Conservation (phyloP, 2,329 filamentous ascomycete genomes). For the Hypoxylon sp. region DNA sequence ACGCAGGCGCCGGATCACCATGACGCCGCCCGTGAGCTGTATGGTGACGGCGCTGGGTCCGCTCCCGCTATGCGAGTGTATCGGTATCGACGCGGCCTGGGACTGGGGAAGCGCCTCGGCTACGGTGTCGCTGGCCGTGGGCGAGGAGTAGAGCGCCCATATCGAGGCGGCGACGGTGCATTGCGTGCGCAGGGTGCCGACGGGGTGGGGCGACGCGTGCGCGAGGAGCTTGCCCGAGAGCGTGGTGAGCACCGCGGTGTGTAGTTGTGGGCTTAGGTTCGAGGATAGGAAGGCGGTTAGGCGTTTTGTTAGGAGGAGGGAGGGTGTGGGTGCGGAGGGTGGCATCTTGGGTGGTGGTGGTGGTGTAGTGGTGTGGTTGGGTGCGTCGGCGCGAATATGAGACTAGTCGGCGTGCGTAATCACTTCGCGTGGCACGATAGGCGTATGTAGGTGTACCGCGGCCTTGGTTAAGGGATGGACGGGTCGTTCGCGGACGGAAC, state of each 20-base stretch:
- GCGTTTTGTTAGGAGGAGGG: slow-evolving; percentile 75
- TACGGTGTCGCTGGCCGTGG: slow-evolving; percentile 59
- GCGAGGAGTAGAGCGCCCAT: slow-evolving; percentile 68
- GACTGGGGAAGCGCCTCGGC: slow-evolving; percentile 58
- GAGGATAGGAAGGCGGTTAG: slow-evolving; percentile 73
- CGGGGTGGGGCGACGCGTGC: slow-evolving; percentile 70
- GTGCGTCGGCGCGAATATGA: not conserved
- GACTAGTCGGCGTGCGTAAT: slow-evolving; percentile 1
- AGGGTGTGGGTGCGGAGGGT: slow-evolving; percentile 62
- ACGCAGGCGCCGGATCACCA: slow-evolving; percentile 70
- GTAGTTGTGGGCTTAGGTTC: slow-evolving; percentile 70
- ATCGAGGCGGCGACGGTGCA: slow-evolving; percentile 75
- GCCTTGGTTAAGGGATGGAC: slow-evolving; percentile 2
- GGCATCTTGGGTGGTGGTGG: slow-evolving; percentile 39
- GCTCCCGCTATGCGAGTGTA: not conserved
- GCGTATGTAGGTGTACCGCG: not conserved
- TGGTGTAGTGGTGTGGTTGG: not conserved
- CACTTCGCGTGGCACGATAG: not conserved
- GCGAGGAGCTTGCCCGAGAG: slow-evolving; percentile 74
- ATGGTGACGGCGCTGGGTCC: slow-evolving; percentile 65
- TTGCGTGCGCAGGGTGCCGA: slow-evolving; percentile 72
- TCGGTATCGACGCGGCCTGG: slow-evolving; percentile 2
- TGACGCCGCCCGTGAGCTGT: slow-evolving; percentile 70
- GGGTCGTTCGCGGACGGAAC: not conserved
- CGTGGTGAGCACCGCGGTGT: slow-evolving; percentile 72